Conservation (phyloP, 208 protist genomes). For the Tritrichomonas foetus region DNA sequence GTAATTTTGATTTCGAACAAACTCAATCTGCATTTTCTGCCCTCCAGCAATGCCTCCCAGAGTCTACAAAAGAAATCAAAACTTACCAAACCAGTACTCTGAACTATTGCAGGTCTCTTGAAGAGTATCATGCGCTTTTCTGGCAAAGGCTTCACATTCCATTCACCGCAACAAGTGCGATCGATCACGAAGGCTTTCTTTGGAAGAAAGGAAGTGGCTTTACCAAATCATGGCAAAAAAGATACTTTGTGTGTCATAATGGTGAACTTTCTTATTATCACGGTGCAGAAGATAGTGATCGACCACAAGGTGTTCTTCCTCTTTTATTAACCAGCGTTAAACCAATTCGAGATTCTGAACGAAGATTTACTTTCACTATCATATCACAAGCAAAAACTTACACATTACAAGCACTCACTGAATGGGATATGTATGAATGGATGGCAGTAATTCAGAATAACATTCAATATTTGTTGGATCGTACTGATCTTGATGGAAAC, state of each 20-base stretch:
- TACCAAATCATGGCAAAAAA: background rate
- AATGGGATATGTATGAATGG: slow-evolving; percentile 22
- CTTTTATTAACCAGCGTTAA: background rate
- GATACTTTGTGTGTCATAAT: slow-evolving; percentile 7
- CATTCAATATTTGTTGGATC: slow-evolving; percentile 25
- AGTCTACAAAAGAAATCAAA: background rate
- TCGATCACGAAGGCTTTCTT: background rate
- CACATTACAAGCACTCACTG: background rate
- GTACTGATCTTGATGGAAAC: background rate
- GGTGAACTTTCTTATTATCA: background rate
- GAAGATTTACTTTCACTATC: background rate
- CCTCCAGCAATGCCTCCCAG: background rate
- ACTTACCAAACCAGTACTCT: background rate
- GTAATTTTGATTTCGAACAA: background rate
- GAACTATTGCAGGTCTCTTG: background rate
- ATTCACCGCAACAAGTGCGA: background rate
- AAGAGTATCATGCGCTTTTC: background rate
- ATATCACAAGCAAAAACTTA: background rate
- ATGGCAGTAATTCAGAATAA: slow-evolving; percentile 19
- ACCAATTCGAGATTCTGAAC: background rate
- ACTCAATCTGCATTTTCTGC: background rate
- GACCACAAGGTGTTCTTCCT: background rate
- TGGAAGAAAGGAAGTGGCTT: slow-evolving; percentile 12
- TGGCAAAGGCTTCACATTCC: background rate
- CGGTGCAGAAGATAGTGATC: background rate